phyloP scores from a whole-genome alignment of 345 rosid genomes.

The Hibiscus tridactylites region DNA sequence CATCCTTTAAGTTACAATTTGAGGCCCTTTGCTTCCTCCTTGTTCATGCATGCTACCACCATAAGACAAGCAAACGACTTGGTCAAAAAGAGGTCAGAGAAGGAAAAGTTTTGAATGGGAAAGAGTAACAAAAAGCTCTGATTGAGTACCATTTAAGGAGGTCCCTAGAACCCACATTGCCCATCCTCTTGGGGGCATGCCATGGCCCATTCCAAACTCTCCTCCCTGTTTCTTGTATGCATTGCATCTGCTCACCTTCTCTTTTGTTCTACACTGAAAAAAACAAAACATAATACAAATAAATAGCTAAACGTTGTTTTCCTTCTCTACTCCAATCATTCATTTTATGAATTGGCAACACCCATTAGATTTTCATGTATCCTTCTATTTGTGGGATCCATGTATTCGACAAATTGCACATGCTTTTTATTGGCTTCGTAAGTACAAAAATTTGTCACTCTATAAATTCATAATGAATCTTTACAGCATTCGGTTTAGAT shows the following conservation, averaged over 20 bases:
- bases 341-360: constrained; percentile 44
- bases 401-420: constrained; percentile 9
- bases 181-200: constrained; percentile 37
- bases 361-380: constrained; percentile 29
- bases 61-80: constrained; percentile 21
- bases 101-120: constrained; percentile 16
- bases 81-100: constrained; percentile 41
- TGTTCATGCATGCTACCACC: constrained; percentile 38
- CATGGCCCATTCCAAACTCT: constrained; percentile 64
- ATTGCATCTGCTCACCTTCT: constrained; percentile 37
- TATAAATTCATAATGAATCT: no score
- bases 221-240: constrained; percentile 33
- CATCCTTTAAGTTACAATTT: constrained; percentile 18
- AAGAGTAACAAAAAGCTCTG: constrained; percentile 13
- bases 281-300: constrained; percentile 7
- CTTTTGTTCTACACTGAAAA: not conserved
- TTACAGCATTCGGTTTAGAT: no score
- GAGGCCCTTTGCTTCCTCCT: not conserved
- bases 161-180: constrained; percentile 44
- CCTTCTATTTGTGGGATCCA: constrained; percentile 21
- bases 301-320: not conserved
- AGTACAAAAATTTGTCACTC: constrained; percentile 9
- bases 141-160: constrained; percentile 5
- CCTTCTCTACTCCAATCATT: constrained; percentile 35
- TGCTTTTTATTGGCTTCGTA: not conserved